Conservation (phyloP, 2,329 filamentous ascomycete genomes). For the Botryotinia narcissicola region DNA sequence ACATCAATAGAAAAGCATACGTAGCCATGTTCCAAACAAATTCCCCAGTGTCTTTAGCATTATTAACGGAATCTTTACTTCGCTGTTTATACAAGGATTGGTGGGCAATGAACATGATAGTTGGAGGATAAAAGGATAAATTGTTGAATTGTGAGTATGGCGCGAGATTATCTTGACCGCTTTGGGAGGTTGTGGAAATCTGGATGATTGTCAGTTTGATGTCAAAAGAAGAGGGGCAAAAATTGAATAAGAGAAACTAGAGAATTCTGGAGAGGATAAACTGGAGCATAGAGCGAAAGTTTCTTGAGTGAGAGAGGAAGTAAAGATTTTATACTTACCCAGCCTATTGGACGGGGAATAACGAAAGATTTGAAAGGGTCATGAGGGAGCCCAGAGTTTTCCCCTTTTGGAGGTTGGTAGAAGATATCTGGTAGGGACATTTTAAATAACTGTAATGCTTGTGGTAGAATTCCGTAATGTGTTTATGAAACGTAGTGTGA, state of each 20-base stretch:
- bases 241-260: too few species aligned
- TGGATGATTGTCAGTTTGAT: not conserved
- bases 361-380: slow-evolving; percentile 25
- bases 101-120: slow-evolving; percentile 24
- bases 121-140: slow-evolving; percentile 25
- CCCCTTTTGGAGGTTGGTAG: slow-evolving; percentile 20
- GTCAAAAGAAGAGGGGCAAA: not conserved
- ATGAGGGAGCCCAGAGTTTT: slow-evolving; percentile 21
- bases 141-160: slow-evolving; percentile 26
- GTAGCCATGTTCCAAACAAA: slow-evolving; percentile 29
- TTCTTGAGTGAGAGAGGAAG: not conserved
- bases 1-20: slow-evolving; percentile 7
- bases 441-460: too few species aligned
- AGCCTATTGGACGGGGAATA: slow-evolving; percentile 8
- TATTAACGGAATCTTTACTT: slow-evolving; percentile 24
- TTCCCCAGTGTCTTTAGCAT: slow-evolving; percentile 24
- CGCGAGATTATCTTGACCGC: slow-evolving; percentile 23
- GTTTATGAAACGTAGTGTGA: not conserved
- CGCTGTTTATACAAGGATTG: slow-evolving; percentile 20
- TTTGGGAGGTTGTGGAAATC: slow-evolving; percentile 20
- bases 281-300: not conserved
- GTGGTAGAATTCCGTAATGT: too few species aligned
- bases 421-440: slow-evolving; percentile 21
- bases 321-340: not conserved
- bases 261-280: not conserved